Evolutionary conservation across 352 stramenopile genomes (phyloP).

Genomic region (Globisporangium uncinulatum): DNA sequence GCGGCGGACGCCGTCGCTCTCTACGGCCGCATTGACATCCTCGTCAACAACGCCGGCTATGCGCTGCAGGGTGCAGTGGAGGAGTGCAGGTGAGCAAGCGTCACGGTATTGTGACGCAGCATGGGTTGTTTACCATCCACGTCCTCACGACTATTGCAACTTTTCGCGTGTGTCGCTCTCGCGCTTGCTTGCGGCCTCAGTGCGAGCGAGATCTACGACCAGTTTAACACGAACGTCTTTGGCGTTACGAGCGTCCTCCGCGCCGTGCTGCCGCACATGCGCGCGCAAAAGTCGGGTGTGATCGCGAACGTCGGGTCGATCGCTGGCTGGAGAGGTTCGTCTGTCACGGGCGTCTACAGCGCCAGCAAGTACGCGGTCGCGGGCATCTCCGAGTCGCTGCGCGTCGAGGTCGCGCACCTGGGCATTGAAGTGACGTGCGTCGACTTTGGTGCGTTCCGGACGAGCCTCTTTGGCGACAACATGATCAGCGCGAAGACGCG

Average conservation of each 20-base stretch:
- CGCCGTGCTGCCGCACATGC: constrained; percentile 26
- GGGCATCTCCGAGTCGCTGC: constrained; percentile 19
- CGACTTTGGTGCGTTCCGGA: constrained; percentile 41
- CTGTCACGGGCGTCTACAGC: constrained; percentile 19
- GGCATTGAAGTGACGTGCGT: constrained; percentile 38
- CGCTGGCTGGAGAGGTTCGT: constrained; percentile 11
- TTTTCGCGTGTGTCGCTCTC: background rate
- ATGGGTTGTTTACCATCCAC: too few relatives aligned
- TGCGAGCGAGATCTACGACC: constrained; percentile 14
- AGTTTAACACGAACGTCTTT: constrained; percentile 32
- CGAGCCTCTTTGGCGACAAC: constrained; percentile 22
- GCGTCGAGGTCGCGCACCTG: constrained; percentile 18
- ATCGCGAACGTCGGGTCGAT: constrained; percentile 27
- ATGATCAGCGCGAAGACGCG: constrained; percentile 10
- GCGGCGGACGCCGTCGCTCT: constrained; percentile 24
- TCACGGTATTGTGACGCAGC: too few relatives aligned
- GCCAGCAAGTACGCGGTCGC: constrained; percentile 25
- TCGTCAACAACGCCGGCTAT: constrained; percentile 50
- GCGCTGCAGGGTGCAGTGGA: constrained; percentile 38
- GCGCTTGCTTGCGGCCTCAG: background rate
- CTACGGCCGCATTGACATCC: constrained; percentile 43
- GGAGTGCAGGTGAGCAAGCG: constrained; percentile 20
- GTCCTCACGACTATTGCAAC: too few relatives aligned
- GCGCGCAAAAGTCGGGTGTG: constrained; percentile 20
- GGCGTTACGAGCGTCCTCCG: constrained; percentile 17